Conservation (phyloP, 106 monocot genomes). For the Acorus calamus region DNA sequence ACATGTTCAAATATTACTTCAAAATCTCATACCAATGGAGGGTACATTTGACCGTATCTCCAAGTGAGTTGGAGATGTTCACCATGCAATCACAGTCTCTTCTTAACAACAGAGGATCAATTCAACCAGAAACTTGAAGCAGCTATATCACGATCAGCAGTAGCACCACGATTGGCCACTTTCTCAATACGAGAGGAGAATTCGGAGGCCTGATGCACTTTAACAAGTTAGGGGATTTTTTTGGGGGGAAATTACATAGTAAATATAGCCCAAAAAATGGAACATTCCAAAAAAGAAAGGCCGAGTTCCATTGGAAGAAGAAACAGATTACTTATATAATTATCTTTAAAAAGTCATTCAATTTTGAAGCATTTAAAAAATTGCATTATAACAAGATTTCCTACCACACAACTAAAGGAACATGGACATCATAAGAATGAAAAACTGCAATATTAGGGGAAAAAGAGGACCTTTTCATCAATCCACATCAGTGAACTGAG, state of each 20-base stretch:
- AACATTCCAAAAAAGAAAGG: no score
- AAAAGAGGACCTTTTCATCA: slow-evolving; percentile 67
- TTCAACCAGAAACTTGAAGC: slow-evolving; percentile 40
- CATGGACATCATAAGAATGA: not conserved
- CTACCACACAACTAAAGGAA: not conserved
- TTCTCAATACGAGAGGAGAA: slow-evolving; percentile 57
- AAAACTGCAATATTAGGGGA: not conserved
- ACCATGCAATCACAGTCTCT: not conserved
- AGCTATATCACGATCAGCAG: slow-evolving; percentile 12
- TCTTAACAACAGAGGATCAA: slow-evolving; percentile 1
- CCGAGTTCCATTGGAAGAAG: no score
- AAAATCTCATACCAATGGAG: no score
- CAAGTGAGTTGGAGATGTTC: no score
- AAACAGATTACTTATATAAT: no score
- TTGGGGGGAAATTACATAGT: no score
- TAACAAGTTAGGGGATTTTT: not conserved
- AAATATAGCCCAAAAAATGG: not conserved
- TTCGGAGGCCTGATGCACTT: slow-evolving; percentile 38
- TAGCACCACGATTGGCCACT: slow-evolving; percentile 24
- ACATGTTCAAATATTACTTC: no score
- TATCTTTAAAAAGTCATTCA: no score
- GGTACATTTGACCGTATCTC: no score
- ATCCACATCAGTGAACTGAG: slow-evolving; percentile 89
- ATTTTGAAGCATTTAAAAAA: no score
- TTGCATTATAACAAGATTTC: not conserved